Evolutionary conservation across 345 rosid species (phyloP), one percentile per base, ranked within the genome.

Genomic region (Erucastrum elatum): DNA sequence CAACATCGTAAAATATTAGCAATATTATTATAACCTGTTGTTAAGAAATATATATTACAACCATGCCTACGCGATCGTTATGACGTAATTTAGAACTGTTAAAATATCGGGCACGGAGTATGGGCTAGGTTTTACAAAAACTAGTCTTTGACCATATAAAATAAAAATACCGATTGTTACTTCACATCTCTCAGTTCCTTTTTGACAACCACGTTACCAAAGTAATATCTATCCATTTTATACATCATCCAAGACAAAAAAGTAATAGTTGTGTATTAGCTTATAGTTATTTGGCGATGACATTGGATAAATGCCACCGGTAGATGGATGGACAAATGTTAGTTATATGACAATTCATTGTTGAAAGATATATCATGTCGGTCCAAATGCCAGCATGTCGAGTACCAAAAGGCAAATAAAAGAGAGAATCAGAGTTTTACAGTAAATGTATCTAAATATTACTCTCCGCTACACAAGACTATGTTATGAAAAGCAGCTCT

Each of bases 1-100:
- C 39, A 72, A 58, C 81, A 33, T 78, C 72, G 63, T 71, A 39
- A 67, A 41, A 59, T 31, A 46, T 30, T 39, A 62, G 6, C 7
- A 70, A 8, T 26, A n/a, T 10, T 53, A 49, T 16, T 53, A 53
- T n/a, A n/a, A n/a, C n/a, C n/a, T n/a, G n/a, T n/a, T n/a, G n/a
- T n/a, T n/a, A n/a, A n/a, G n/a, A n/a, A n/a, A n/a, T n/a, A n/a
- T n/a, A n/a, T n/a, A n/a, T n/a, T n/a, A n/a, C 59, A 53, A 53
- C 59, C 59, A 53, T 53, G 17, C 16, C 15, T 16, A 53, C 25
- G 26, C 25, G 15, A 51, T 53, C 3, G 35, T 21, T 60, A 46
- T 31, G 51, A 68, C 74, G 34, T 61, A 68, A 31, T 37, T 1
- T 39, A 9, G 15, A 17, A 15, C 5, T 12, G 35, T 31, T 39